phyloP scores from a whole-genome alignment of 257 asterid species.

The Ophiorrhiza pumila region DNA sequence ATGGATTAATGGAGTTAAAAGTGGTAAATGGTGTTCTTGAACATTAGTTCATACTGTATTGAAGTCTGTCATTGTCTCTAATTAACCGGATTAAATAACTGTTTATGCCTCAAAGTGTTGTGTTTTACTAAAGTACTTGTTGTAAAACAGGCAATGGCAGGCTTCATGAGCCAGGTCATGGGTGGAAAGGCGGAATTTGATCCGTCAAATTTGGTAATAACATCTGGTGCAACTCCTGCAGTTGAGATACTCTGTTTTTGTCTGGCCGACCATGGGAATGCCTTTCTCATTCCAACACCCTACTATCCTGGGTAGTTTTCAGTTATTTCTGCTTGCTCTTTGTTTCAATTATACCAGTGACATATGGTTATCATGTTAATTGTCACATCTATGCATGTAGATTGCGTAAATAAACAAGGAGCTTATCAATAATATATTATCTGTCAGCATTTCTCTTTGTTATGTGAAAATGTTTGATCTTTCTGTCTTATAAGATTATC shows the following conservation, averaged over 20 bases:
- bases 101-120: not conserved
- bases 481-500: not conserved
- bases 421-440: not conserved
- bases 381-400: not conserved
- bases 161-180: constrained; percentile 81
- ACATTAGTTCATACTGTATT: no score
- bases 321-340: not conserved
- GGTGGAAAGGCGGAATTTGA: constrained; percentile 62
- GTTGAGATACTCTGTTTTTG: constrained; percentile 83
- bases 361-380: not conserved
- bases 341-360: not conserved
- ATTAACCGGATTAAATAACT: not conserved
- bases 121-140: no score
- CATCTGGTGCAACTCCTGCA: constrained; percentile 92
- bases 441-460: not conserved
- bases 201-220: constrained; percentile 63
- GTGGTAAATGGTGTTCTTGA: constrained; percentile 39
- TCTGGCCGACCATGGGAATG: constrained; percentile 92
- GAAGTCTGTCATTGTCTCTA: not conserved
- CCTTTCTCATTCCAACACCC: constrained; percentile 92
- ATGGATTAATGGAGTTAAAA: constrained; percentile 78
- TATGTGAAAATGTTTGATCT: not conserved
- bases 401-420: not conserved
- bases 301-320: constrained; percentile 82
- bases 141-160: constrained; percentile 82